Evolutionary conservation across 192 early-diverging fungal genomes (phyloP).

Genomic region (Lobulomyces angularis): DNA sequence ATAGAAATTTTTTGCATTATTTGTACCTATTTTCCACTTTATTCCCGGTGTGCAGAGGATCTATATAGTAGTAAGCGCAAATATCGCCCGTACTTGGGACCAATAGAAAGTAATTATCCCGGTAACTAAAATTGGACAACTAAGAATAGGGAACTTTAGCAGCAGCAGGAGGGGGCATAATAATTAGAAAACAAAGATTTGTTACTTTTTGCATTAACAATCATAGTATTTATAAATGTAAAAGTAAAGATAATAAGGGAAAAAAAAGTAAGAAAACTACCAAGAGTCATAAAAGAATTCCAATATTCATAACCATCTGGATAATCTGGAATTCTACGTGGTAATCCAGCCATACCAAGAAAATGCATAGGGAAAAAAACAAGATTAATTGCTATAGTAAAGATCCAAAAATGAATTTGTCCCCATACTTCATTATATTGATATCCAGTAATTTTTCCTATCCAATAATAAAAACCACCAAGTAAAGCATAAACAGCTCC

Average conservation of each 20-base stretch:
- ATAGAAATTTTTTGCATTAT: too few species aligned
- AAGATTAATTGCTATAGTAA: conserved; percentile 30
- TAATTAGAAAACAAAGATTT: too few species aligned
- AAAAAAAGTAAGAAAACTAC: conserved; percentile 26
- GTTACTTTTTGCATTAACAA: too few species aligned
- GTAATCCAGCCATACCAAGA: conserved; percentile 25
- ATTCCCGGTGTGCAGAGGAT: too few species aligned
- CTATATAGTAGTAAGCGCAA: too few species aligned
- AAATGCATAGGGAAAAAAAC: conserved; percentile 46
- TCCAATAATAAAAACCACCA: conserved; percentile 44
- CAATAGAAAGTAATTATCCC: too few species aligned
- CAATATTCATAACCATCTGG: conserved; percentile 27
- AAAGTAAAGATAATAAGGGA: conserved; percentile 25
- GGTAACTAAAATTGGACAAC: too few species aligned
- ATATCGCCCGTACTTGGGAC: too few species aligned
- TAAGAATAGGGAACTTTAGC: too few species aligned
- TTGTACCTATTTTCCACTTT: too few species aligned
- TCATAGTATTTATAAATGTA: too few species aligned
- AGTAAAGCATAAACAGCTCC: conserved; percentile 54
- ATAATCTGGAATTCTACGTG: conserved; percentile 24
- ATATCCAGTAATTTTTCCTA: conserved; percentile 29
- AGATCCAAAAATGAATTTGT: conserved; percentile 27
- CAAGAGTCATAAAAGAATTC: conserved; percentile 29
- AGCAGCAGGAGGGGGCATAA: too few species aligned
- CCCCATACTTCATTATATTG: conserved; percentile 30